Percentiles rank a stretch among this genome's conserved stretches.
Evolutionary conservation across 2,329 filamentous ascomycete genomes (phyloP).

Genomic region (Ophiostoma himal-ulmi): DNA sequence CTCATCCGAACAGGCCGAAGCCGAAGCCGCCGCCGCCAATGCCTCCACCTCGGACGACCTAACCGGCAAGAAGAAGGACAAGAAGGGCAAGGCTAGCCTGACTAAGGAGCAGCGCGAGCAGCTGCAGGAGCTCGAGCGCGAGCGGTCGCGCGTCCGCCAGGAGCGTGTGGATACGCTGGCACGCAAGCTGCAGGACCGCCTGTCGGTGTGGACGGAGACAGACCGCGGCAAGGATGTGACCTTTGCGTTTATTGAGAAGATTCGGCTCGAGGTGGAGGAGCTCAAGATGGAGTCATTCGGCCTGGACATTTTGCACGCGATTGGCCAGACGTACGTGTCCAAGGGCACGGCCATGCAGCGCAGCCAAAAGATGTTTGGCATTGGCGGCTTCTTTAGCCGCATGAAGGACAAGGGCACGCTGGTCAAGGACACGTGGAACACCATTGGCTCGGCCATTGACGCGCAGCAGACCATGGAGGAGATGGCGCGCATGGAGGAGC

Average conservation of each 20-base stretch:
- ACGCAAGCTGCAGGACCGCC: slow-evolving; percentile 79
- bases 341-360: slow-evolving; percentile 86
- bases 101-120: slow-evolving; percentile 92
- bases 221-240: slow-evolving; percentile 85
- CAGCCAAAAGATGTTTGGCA: slow-evolving; percentile 93
- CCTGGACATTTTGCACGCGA: slow-evolving; percentile 90
- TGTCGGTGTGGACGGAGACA: slow-evolving; percentile 95
- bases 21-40: slow-evolving; percentile 56
- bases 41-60: slow-evolving; percentile 38
- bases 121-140: slow-evolving; percentile 78
- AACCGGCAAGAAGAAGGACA: slow-evolving; percentile 48
- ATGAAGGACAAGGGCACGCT: slow-evolving; percentile 95
- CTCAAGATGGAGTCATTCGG: slow-evolving; percentile 99
- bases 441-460: slow-evolving; percentile 91
- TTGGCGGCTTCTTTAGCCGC: slow-evolving; percentile 87
- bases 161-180: slow-evolving; percentile 78
- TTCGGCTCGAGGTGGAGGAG: slow-evolving; percentile 88
- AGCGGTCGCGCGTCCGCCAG: slow-evolving; percentile 75
- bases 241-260: slow-evolving; percentile 87
- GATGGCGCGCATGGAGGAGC: slow-evolving; percentile 93
- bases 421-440: slow-evolving; percentile 98
- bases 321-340: slow-evolving; percentile 81
- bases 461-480: slow-evolving; percentile 98
- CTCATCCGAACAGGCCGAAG: slow-evolving; percentile 68
- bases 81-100: slow-evolving; percentile 75